Percentiles rank a stretch among this genome's conserved stretches.
These are phyloP conservation scores for Alternaria longipes DNA, from an alignment of 2,329 filamentous ascomycete species.

Conservation along the genomic window DNA sequence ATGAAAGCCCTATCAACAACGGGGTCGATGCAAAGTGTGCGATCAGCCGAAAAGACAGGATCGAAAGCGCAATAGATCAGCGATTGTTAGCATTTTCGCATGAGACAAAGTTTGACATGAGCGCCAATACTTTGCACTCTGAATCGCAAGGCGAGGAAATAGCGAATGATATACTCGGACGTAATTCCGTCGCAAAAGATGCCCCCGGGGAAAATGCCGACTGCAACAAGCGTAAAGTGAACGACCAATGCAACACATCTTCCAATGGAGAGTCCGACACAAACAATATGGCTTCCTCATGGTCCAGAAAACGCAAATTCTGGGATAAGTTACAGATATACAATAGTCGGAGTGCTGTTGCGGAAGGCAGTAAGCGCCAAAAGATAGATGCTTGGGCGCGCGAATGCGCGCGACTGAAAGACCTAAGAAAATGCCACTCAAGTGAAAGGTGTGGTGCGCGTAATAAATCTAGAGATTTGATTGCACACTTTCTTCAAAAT, in stretches of 20 bases:
- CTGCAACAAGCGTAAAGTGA: no score
- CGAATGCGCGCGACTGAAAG: no score
- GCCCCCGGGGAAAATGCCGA: neutral
- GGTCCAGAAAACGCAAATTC: neutral
- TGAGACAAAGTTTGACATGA: neutral
- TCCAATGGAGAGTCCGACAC: neutral
- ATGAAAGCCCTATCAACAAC: neutral
- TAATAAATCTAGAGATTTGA: neutral
- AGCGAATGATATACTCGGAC: no score
- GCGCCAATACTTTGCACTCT: no score
- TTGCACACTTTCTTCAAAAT: neutral
- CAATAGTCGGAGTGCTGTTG: neutral
- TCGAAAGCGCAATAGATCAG: neutral
- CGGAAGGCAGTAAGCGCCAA: neutral
- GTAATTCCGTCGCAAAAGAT: no score
- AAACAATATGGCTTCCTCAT: neutral
- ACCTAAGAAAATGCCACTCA: neutral
- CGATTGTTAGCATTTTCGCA: neutral
- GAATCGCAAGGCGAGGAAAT: no score
- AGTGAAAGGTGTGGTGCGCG: neutral
- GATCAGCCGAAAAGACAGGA: neutral
- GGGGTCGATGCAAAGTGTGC: neutral
- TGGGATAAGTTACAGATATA: neutral
- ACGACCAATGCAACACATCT: neutral
- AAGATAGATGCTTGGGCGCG: neutral